These are phyloP conservation scores for Aspergillus taichungensis DNA, from an alignment of 495 filamentous ascomycete species.

Conservation along the genomic window DNA sequence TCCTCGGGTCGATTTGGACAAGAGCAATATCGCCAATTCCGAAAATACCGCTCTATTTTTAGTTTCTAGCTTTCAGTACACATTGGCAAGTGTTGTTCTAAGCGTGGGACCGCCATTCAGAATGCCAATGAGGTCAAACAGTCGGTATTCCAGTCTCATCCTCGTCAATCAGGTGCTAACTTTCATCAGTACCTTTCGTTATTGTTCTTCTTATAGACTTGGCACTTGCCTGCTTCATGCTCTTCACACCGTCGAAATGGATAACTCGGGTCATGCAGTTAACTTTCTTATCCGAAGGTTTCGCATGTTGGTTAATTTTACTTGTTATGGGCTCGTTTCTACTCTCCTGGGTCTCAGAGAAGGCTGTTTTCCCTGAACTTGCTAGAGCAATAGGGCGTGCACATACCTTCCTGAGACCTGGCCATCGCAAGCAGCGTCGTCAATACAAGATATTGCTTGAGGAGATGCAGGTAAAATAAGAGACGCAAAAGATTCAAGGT, in stretches of 20 bases:
- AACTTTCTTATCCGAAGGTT: conserved; percentile 60
- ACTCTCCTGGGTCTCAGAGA: conserved; percentile 62
- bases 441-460: conserved; percentile 76
- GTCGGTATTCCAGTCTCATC: conserved; percentile 28
- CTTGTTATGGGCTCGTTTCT: conserved; percentile 60
- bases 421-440: conserved; percentile 65
- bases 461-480: conserved; percentile 47
- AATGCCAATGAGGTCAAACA: conserved; percentile 68
- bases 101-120: conserved; percentile 86
- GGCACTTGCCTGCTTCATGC: conserved; percentile 63
- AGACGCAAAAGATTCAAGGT: conserved; percentile 7
- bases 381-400: conserved; percentile 57
- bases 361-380: conserved; percentile 56
- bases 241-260: conserved; percentile 60
- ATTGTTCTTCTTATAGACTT: conserved; percentile 62
- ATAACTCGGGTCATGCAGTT: conserved; percentile 73
- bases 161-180: conserved; percentile 8
- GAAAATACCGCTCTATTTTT: conserved; percentile 88
- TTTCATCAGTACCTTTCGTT: conserved; percentile 62
- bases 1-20: conserved; percentile 61
- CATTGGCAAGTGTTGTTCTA: conserved; percentile 75
- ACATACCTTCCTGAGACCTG: conserved; percentile 45
- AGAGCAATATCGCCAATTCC: conserved; percentile 79
- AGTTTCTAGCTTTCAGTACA: conserved; percentile 89
- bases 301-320: conserved; percentile 60